Base-by-base conservation (phyloP, 2,329 filamentous ascomycete species). In the Moelleriella libera region DNA sequence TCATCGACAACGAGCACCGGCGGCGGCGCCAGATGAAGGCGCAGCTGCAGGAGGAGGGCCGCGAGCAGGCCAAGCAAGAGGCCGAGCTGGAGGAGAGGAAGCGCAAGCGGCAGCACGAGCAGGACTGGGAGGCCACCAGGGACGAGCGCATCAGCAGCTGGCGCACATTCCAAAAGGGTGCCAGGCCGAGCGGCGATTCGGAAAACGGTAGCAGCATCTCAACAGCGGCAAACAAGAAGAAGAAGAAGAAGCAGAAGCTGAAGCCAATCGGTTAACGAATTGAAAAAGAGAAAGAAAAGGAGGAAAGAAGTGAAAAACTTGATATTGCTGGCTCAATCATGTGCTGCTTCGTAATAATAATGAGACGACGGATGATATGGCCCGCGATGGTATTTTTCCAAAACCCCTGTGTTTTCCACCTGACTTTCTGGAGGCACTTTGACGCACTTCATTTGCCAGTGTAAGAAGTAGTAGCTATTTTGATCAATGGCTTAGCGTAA, bases 21-120 rank as follows among this genome's bases (percentile, higher is more conserved):
- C 75, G 88, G 47, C 75, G 86, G 50, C 77, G 88, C 54, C 89
- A 95, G 73, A 66, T 90, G 63, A 94, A 94, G 70, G 92, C 86
- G 41, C 85, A 92, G 71, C 84, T 98, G 82, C 88, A 94, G 66
- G 92, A 98, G 65, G 90, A 98, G 65, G 92, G 92, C 6, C 75
- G 92, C 47, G 83, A 92, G 70, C 82, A 94, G 74, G 79, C 81
- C 60, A 85, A 84, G 62, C 82, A 82, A 58, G 92, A 98, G 28
- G 85, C 88, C 56, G 90, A 96, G 68, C 51, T 85, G 8, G 88
- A 90, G 58, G 77, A 76, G 55, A 72, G 86, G 58, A 90, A 89
- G 69, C 76, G 85, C 56, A 90, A 90, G 76, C 76, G 92, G 50
- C 88, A 97, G 61, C 87, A 92, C 63, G 88, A 97, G 54, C 81